phyloP scores from a whole-genome alignment of 176 grass and related monocot species.

The Carex parvula region DNA sequence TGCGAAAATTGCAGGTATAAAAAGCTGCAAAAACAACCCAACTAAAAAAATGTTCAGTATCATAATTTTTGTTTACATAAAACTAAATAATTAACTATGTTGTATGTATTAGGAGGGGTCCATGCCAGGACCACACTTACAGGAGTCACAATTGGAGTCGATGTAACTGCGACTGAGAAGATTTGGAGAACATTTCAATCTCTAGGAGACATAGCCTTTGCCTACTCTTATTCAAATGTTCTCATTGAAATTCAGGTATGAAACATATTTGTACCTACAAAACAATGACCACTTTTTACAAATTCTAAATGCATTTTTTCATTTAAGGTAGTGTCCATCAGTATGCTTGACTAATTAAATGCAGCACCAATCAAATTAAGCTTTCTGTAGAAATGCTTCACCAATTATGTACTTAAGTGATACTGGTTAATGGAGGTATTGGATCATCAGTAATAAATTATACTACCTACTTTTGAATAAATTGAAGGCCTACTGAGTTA shows the following conservation, averaged over 20 bases:
- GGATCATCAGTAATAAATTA: background rate
- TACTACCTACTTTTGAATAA: background rate
- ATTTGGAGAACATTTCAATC: constrained; percentile 92
- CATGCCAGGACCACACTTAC: constrained; percentile 61
- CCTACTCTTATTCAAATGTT: constrained; percentile 95
- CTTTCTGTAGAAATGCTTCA: background rate
- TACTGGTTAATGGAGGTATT: background rate
- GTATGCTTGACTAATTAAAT: background rate
- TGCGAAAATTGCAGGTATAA: constrained; percentile 71
- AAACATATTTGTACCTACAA: background rate
- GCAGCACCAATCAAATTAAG: constrained; percentile 3
- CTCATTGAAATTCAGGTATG: constrained; percentile 92
- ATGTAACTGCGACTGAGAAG: constrained; percentile 63
- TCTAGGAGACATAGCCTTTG: constrained; percentile 87
- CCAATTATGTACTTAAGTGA: background rate
- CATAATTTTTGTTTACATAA: background rate
- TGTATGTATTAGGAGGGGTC: constrained; percentile 33
- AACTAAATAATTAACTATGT: background rate
- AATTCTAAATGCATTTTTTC: background rate
- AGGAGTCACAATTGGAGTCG: constrained; percentile 69
- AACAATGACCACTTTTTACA: background rate
- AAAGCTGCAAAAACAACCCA: too few species aligned
- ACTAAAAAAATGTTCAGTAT: background rate
- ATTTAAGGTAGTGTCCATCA: background rate
- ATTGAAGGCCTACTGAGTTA: background rate